Base-by-base conservation (phyloP, 2,329 filamentous ascomycete genomes). In the Fusarium sp. region DNA sequence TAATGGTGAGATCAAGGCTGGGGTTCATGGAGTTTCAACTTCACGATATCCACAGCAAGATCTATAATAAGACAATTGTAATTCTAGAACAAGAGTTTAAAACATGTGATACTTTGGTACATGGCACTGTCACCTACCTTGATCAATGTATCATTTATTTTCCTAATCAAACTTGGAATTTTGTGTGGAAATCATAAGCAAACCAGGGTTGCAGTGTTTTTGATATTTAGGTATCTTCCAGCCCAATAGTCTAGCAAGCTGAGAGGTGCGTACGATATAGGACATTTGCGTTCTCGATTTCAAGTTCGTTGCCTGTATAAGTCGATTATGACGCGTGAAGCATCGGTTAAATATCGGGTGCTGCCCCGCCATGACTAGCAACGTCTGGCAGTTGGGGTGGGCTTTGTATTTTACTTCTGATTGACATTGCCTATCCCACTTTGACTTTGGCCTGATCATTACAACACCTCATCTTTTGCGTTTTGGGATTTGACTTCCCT, bases 1-100 rank as follows among this genome's bases (percentile, higher is more conserved):
- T 48, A 85, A 90, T 79, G 92, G 92, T 67, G 81, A 86, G 71
- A 82, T 90, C 71, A 83, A 68, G 50, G 60, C 65, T 19, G 73
- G 74, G n/a, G 37, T 66, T 8, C 56, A 17, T 82, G 69, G 71
- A 67, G 49, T 56, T 70, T 59, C 68, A 64, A 62, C 56, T 92
- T 89, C 62, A 48, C 70, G 58, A 63, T 52, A 73, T 24, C 56
- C 66, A 19, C 48, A 28, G 37, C 58, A 51, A 43, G 57, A 68
- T 49, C 17, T 66, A 24, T 52, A 54, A 32, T 24, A 28, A 44
- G 26, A 45, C 28, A 54, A 58, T 41, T 17, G 15, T 10, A 26
- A 37, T 30, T 54, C 32, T 47, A 32, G n/a, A 22, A 30, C 6
- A 17, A n/a, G 22, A 28, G 10, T 44, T 37, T 19, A 15, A 41